phyloP scores from a whole-genome alignment of 495 filamentous ascomycete genomes.

The Penicillium samsonianum region DNA sequence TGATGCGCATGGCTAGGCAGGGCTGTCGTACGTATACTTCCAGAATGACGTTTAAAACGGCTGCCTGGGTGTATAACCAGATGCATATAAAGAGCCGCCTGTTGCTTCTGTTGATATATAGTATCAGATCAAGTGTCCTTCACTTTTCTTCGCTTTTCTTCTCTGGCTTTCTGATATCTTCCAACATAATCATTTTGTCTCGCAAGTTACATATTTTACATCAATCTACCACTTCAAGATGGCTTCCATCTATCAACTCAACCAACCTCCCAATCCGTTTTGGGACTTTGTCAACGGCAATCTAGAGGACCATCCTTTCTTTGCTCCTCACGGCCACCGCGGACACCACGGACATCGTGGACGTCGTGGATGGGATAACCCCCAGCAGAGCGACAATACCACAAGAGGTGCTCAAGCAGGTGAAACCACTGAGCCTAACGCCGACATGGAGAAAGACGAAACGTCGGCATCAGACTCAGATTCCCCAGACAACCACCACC shows the following conservation, averaged over 20 bases:
- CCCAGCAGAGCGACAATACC: background rate
- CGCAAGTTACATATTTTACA: background rate
- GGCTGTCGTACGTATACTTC: slow-evolving; percentile 1
- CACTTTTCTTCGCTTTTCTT: background rate
- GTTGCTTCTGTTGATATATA: background rate
- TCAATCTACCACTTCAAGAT: slow-evolving; percentile 20
- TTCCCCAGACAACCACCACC: slow-evolving; percentile 14
- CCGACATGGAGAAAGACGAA: slow-evolving; percentile 11
- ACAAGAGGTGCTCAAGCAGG: background rate
- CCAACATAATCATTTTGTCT: background rate
- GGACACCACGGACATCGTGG: slow-evolving; percentile 12
- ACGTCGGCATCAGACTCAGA: slow-evolving; percentile 14
- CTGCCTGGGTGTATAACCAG: background rate
- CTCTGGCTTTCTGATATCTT: slow-evolving; percentile 1
- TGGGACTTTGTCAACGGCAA: slow-evolving; percentile 36
- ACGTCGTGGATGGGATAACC: slow-evolving; percentile 13
- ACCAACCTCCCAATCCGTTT: slow-evolving; percentile 35
- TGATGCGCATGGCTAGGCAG: slow-evolving; percentile 8
- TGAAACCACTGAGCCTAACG: slow-evolving; percentile 9
- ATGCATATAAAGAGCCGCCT: background rate
- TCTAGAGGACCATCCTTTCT: slow-evolving; percentile 45
- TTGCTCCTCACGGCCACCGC: slow-evolving; percentile 28
- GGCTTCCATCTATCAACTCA: slow-evolving; percentile 41
- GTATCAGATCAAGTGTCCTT: slow-evolving; percentile 5
- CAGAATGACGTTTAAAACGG: background rate